Base-by-base conservation (phyloP, 148 eudicot species). In the Agrostemma githago region DNA sequence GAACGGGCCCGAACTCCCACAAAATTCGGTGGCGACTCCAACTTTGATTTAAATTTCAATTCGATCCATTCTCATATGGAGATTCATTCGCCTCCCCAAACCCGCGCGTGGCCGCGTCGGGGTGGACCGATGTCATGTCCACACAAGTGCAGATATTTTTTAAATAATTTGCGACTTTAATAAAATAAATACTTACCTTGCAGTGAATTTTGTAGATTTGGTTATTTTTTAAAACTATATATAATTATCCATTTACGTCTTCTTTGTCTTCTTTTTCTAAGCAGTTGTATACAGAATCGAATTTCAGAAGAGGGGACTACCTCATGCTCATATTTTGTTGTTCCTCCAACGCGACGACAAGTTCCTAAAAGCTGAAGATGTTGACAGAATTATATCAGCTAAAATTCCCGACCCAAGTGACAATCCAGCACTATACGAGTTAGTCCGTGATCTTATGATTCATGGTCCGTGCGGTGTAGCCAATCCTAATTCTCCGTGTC, bases 231-330 rank as follows among this genome's bases (percentile, higher is more conserved):
- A 26, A 26, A 26, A 26, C 34, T 26, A 51, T 54, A 53, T 53
- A 53, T 40, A 8, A 41, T 5, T 12, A 40, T 66, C 0, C 1
- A 0, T 39, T 5, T 7, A 16, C 12, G 42, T 4, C 2, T 2
- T 38, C 4, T 38, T 66, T 11, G 40, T 66, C 3, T 34, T n/a
- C 12, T 14, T 0, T 26, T 26, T 11, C 16, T 54, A 6, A 46
- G 51, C 70, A 51, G 15, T 26, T 2, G 20, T 66, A 0, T 75
- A 67, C 53, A 75, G 54, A 0, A 44, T 75, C 5, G 72, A 75
- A 65, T 75, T 75, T 4, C 51, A 75, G 20, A 75, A 75, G n/a
- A 5, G 57, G 0, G 78, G 66, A 0, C 38, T 75, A 16, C 72
- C 72, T 3, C 78, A 67, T 53, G 78, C 78, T 1, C 78, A 75